phyloP scores from a whole-genome alignment of 1,139 yeast species.

The Citeromyces hawaiiensis region DNA sequence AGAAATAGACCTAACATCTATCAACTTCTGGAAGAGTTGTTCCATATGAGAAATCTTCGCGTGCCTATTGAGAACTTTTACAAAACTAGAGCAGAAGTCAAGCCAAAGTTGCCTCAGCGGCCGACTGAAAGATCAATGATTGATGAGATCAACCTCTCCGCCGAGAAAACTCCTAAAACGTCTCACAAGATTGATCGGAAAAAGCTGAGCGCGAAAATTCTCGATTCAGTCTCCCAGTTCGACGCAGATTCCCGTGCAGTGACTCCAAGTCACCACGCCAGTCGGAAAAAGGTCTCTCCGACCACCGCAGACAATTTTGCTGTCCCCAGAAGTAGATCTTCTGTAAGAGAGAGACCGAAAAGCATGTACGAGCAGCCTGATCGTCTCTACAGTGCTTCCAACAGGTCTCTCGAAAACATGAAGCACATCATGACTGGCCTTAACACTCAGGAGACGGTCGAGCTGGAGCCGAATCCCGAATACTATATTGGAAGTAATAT shows the following conservation, averaged over 20 bases:
- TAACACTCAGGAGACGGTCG: constrained; percentile 17
- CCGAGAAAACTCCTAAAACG: background rate
- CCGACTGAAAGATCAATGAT: no score
- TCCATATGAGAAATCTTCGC: constrained; percentile 39
- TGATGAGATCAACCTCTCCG: background rate
- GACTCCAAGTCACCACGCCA: background rate
- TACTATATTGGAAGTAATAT: constrained; percentile 30
- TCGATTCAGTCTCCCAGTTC: background rate
- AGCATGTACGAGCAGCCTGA: constrained; percentile 12
- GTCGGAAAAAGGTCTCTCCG: background rate
- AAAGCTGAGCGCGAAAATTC: background rate
- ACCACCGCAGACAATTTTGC: constrained; percentile 3
- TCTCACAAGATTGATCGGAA: background rate
- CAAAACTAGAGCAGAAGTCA: constrained; percentile 2
- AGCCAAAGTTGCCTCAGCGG: no score
- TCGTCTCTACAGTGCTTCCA: background rate
- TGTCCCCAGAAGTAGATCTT: constrained; percentile 2
- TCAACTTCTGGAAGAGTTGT: constrained; percentile 55
- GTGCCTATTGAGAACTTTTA: constrained; percentile 28
- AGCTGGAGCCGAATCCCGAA: constrained; percentile 18
- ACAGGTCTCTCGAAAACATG: constrained; percentile 6
- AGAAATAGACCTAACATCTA: constrained; percentile 58
- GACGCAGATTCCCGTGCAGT: background rate
- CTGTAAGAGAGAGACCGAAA: constrained; percentile 8
- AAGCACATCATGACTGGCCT: constrained; percentile 17